These are phyloP conservation scores for Elymus sibiricus DNA, from an alignment of 176 grass and related monocot genomes.

Conservation along the genomic window DNA sequence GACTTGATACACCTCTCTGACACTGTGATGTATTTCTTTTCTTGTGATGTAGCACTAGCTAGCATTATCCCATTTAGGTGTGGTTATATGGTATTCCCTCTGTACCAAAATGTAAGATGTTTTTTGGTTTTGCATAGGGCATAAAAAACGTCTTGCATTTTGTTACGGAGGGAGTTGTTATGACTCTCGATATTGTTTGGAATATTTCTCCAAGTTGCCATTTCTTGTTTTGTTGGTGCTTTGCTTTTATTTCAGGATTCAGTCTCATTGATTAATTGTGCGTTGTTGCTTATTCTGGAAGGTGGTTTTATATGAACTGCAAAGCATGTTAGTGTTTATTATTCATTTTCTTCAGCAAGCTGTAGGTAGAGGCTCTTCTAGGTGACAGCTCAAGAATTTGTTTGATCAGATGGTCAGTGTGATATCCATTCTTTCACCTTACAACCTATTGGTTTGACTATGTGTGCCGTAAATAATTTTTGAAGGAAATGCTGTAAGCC, in stretches of 20 bases:
- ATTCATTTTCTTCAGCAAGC: not conserved
- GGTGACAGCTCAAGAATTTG: not conserved
- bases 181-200: not conserved
- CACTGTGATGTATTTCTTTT: not conserved
- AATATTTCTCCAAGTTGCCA: not conserved
- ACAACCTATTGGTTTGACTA: not conserved
- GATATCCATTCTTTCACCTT: not conserved
- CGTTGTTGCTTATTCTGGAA: conserved; percentile 5
- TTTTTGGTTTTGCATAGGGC: no score
- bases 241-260: not conserved
- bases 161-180: not conserved
- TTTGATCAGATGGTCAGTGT: not conserved
- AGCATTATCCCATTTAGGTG: not conserved
- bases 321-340: not conserved
- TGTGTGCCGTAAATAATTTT: not conserved
- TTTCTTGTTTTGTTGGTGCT: not conserved
- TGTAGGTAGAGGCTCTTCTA: not conserved
- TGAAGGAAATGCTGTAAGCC: not conserved
- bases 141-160: no score
- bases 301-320: not conserved
- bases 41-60: not conserved
- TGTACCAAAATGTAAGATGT: no score
- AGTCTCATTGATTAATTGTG: not conserved
- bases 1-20: conserved; percentile 14
- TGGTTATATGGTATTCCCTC: no score